Evolutionary conservation across 2,329 filamentous ascomycete species (phyloP), one percentile per base, ranked within the genome.

Genomic region (Phyllosticta citriasiana): DNA sequence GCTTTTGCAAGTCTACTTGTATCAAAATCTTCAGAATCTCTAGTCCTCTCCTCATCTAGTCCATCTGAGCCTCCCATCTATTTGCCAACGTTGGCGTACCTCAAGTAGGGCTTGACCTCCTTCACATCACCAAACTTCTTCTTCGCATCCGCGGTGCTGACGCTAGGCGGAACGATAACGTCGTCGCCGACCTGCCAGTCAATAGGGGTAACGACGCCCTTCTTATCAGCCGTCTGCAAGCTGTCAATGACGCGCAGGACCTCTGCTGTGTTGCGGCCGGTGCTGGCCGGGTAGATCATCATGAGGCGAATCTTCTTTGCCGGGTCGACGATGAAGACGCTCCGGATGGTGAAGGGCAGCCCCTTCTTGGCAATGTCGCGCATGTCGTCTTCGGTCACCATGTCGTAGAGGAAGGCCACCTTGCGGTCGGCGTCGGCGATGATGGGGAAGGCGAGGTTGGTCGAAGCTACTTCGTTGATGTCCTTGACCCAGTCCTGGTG

Each of bases 311-410:
- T 85, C 64, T 78, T 84, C 79, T 84, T 84, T 76, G 81, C 82
- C 62, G 83, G 83, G 76, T 86, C 83, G 72, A 86, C 84, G 73
- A 85, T 75, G 76, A 85, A 86, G 70, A 86, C 83, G 60, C 80
- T 83, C 71, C 83, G 82, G 74, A 85, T 85, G 69, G 83, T 85
- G 73, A 85, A 85, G 57, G 83, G 82, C 63, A 79, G 76, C 70
- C 79, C 79, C 76, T 80, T 81, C 64, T 69, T 70, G 67, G 84
- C 79, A 65, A 85, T 78, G 71, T 84, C 84, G 73, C 83, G 84
- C 63, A 81, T 78, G 66, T 80, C 79, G 66, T 80, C 78, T 71
- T 80, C 72, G 70, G 80, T 79, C 53, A 81, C 71, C 78, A 81
- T 80, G 72, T 80, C 78, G 67, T 80, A 80, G 59, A 71, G 69